Base-by-base conservation (phyloP, 208 protist genomes). In the Leishmania mexicana region DNA sequence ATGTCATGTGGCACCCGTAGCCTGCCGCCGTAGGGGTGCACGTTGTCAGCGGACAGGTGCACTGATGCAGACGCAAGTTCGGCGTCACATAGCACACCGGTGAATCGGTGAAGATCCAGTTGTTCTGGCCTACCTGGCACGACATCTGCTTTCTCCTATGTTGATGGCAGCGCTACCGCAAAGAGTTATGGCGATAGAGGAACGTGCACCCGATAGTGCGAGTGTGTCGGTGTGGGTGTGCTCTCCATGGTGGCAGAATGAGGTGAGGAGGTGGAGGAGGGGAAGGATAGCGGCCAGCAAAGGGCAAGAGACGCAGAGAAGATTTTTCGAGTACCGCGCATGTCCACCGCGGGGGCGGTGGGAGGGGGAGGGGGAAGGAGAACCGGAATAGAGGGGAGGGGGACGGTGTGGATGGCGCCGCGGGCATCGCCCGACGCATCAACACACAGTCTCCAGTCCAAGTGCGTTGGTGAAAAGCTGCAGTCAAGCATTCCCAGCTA, bases 81-180 rank as follows among this genome's bases (percentile, higher is more conserved):
- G 78, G 62, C 28, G 86, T 90, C 13, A 95, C 80, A 80, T 91
- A 96, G 79, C 95, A 96, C 54, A 87, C 92, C n/a, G 92, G 45
- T 13, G 92, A 85, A 72, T 97, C 95, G 1, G 90, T 96, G 68
- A 95, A 96, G 58, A 96, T 85, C 85, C 88, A 90, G n/a, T 83
- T 75, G 2, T 49, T 57, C 51, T 85, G 87, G 8, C 93, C 95
- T 6, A 83, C 79, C 24, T 86, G 78, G 83, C 93, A 96, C 90
- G 71, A 57, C 82, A 85, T 85, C 15, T 21, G 6, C 3, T 21
- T 62, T 31, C 68, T 15, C 42, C 7, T 81, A n/a, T 17, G 51
- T 31, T 62, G 51, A 13, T 74, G 62, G 31, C 45, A 45, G 24
- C 60, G 4, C 7, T 53, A 53, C 51, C 10, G 24, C 5, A 51